These are phyloP conservation scores for Colletotrichum neosansevieriae DNA, from an alignment of 2,329 filamentous ascomycete species.

Conservation along the genomic window DNA sequence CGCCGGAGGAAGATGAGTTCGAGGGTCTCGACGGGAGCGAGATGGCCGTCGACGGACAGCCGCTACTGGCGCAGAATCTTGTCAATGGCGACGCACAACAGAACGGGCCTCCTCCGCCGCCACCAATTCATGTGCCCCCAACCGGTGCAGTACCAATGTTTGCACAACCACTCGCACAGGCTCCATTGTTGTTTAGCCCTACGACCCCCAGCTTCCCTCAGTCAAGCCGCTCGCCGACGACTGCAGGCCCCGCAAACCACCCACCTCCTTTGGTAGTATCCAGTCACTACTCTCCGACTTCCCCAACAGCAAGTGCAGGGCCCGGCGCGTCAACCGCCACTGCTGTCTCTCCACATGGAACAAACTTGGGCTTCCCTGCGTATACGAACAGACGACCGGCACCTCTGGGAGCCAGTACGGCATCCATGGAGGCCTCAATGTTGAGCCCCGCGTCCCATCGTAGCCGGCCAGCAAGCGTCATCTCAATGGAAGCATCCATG, in stretches of 20 bases:
- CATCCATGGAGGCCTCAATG: slow-evolving; percentile 40
- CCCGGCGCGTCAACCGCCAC: slow-evolving; percentile 31
- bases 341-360: slow-evolving; percentile 37
- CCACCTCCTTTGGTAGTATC: slow-evolving; percentile 34
- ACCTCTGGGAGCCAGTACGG: slow-evolving; percentile 38
- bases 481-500: slow-evolving; percentile 39
- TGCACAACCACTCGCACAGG: slow-evolving; percentile 34
- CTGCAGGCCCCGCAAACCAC: slow-evolving; percentile 23
- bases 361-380: slow-evolving; percentile 34
- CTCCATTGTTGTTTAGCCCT: slow-evolving; percentile 35
- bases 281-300: slow-evolving; percentile 30
- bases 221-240: slow-evolving; percentile 25
- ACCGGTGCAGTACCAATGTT: slow-evolving; percentile 32
- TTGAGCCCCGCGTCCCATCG: slow-evolving; percentile 32
- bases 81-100: slow-evolving; percentile 36
- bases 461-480: slow-evolving; percentile 32
- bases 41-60: slow-evolving; percentile 51
- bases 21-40: slow-evolving; percentile 55
- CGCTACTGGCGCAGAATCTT: slow-evolving; percentile 38
- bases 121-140: slow-evolving; percentile 29
- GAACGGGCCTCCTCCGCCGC: slow-evolving; percentile 32
- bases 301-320: slow-evolving; percentile 2
- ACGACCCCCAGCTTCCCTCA: slow-evolving; percentile 27
- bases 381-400: slow-evolving; percentile 34
- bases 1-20: slow-evolving; percentile 59